Evolutionary conservation across 2,329 filamentous ascomycete species (phyloP).

Genomic region (Lecanicillium sp.): DNA sequence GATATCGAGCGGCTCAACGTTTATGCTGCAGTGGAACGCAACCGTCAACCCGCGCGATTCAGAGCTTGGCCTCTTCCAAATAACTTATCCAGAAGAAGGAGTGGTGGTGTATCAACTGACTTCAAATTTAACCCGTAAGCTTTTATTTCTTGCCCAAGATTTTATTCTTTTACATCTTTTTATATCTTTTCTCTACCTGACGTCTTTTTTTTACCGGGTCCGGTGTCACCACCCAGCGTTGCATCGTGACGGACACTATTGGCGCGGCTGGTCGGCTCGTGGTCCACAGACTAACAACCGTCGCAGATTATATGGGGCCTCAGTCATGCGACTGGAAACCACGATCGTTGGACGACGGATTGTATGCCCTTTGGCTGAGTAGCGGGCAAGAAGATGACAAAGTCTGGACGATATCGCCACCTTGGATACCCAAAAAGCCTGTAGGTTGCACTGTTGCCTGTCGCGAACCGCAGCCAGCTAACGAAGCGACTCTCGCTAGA

Average conservation of each 20-base stretch:
- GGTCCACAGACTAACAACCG: background rate
- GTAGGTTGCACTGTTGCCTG: slow-evolving; percentile 10
- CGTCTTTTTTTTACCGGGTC: no score
- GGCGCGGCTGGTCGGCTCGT: no score
- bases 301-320: slow-evolving; percentile 17
- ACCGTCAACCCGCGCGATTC: slow-evolving; percentile 13
- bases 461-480: background rate
- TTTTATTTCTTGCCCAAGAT: slow-evolving; percentile 2
- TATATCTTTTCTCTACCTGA: background rate
- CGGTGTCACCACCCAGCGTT: no score
- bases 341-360: slow-evolving; percentile 14
- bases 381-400: slow-evolving; percentile 13
- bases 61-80: slow-evolving; percentile 20
- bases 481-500: slow-evolving; percentile 10
- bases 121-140: slow-evolving; percentile 22
- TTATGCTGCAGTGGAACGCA: slow-evolving; percentile 22
- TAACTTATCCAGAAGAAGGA: slow-evolving; percentile 22
- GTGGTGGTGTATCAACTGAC: slow-evolving; percentile 20
- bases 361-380: slow-evolving; percentile 23
- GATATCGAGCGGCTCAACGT: slow-evolving; percentile 21
- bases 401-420: slow-evolving; percentile 23
- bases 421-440: slow-evolving; percentile 19
- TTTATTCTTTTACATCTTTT: background rate
- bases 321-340: slow-evolving; percentile 21
- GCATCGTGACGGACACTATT: no score